Percentiles rank a stretch among this genome's conserved stretches.
Conservation (phyloP, 2,329 filamentous ascomycete species). For the Cladophialophora immunda region DNA sequence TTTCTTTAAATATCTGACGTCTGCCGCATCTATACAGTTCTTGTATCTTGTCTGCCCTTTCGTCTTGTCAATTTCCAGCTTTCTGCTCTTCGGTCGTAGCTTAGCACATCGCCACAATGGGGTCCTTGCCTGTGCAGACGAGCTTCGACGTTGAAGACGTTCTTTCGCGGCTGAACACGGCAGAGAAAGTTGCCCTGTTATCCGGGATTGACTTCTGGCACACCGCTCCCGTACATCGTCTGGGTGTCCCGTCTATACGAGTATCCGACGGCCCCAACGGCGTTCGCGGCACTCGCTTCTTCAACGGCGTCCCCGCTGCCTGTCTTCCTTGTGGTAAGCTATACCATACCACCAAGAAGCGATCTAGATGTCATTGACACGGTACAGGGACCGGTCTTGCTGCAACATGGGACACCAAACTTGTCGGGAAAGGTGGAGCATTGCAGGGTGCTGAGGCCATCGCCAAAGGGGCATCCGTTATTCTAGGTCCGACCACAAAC, state of each 20-base stretch:
- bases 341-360: no score
- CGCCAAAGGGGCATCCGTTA: conserved; percentile 75
- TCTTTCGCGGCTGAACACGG: conserved; percentile 48
- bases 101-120: conserved; percentile 26
- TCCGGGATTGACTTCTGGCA: conserved; percentile 75
- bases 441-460: conserved; percentile 76
- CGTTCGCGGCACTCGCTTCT: conserved; percentile 73
- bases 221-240: conserved; percentile 69
- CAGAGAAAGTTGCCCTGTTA: conserved; percentile 64
- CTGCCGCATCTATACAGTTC: neutral
- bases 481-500: conserved; percentile 81
- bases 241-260: conserved; percentile 71
- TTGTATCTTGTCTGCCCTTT: neutral
- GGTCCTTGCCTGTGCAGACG: conserved; percentile 32
- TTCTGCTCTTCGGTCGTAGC: neutral
- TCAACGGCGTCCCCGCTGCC: conserved; percentile 74
- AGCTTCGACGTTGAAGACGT: conserved; percentile 42
- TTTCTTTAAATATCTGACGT: neutral
- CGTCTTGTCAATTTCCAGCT: neutral
- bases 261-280: conserved; percentile 76
- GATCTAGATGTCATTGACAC: conserved; percentile 9
- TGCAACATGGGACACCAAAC: conserved; percentile 77
- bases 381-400: conserved; percentile 73
- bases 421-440: conserved; percentile 74
- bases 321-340: conserved; percentile 71